Evolutionary conservation across 1,284 basidiomycete species (phyloP), one percentile per base, ranked within the genome.

Genomic region (Cystobasidium pallidum): DNA sequence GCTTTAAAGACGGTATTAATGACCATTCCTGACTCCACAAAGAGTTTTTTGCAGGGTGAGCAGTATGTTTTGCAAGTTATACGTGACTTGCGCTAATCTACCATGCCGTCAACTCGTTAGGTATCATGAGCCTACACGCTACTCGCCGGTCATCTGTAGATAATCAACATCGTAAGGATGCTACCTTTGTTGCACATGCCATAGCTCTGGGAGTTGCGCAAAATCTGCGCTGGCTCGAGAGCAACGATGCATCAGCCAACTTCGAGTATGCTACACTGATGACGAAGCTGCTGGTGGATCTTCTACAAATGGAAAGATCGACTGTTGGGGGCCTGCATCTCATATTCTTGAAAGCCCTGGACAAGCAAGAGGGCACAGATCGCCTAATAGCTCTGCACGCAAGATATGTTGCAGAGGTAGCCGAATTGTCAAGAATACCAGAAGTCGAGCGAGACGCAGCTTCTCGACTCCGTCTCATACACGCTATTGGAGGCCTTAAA

Each of bases 21-120:
- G 72, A 88, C 91, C 54, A 85, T 95, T 66, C 91, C 93, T 0
- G 87, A 86, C 32, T 86, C 89, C 2, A 82, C 95, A 71, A 87
- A 88, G 0, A 89, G 91, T 3, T 90, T 98, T 80, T 93, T 96
- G 83, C 91, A 92, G 85, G 88, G 94, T 93, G 80, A 73, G 83
- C 7, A 39, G 36, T 7, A 6, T 6, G 36, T 39, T 7, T 39
- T 39, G 36, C 6, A 7, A 39, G 36, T 39, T 13, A 7, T 6
- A 39, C 7, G 36, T 39, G 36, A 6, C 13, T 39, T 39, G 36
- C 36, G n/a, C n/a, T n/a, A n/a, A n/a, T n/a, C n/a, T n/a, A 39
- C 36, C 7, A 39, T 39, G 36, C 36, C 13, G 36, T 7, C 36
- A 39, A 39, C 36, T 39, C 13, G 36, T 57, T 74, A 92, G 92